Conservation (phyloP, 495 filamentous ascomycete genomes). For the Cercophora sp. region DNA sequence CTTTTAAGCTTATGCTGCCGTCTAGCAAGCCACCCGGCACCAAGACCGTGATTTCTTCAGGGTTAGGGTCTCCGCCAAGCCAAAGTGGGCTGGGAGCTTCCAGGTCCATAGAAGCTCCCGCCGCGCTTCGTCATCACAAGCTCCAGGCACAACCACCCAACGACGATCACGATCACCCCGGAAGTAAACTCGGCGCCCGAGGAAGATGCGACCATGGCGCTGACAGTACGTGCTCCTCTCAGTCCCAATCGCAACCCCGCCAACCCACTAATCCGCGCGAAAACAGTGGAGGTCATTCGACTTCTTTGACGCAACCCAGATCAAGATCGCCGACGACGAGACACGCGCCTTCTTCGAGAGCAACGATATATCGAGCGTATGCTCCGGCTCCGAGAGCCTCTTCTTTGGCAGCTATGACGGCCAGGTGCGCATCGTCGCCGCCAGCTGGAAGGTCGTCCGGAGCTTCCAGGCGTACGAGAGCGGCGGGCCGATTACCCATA, state of each 20-base stretch:
- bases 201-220: conserved; percentile 33
- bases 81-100: not conserved
- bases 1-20: too few relatives aligned
- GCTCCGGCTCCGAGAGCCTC: conserved; percentile 83
- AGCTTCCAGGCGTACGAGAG: conserved; percentile 80
- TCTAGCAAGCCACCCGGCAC: not conserved
- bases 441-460: conserved; percentile 79
- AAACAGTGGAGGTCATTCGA: conserved; percentile 97
- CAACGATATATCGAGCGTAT: conserved; percentile 55
- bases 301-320: conserved; percentile 92
- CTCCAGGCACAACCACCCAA: not conserved
- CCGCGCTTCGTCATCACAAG: conserved; percentile 8
- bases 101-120: not conserved
- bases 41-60: not conserved
- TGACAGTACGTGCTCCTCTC: conserved; percentile 20
- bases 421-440: conserved; percentile 77
- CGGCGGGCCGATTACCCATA: conserved; percentile 81
- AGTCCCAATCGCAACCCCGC: conserved; percentile 2
- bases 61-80: not conserved
- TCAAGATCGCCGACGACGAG: conserved; percentile 72
- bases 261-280: not conserved
- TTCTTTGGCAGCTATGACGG: conserved; percentile 86
- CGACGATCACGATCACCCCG: not conserved
- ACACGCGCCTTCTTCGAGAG: conserved; percentile 45
- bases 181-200: not conserved